phyloP scores from a whole-genome alignment of 768 basidiomycete genomes.

The Xerocomus potaroensis region DNA sequence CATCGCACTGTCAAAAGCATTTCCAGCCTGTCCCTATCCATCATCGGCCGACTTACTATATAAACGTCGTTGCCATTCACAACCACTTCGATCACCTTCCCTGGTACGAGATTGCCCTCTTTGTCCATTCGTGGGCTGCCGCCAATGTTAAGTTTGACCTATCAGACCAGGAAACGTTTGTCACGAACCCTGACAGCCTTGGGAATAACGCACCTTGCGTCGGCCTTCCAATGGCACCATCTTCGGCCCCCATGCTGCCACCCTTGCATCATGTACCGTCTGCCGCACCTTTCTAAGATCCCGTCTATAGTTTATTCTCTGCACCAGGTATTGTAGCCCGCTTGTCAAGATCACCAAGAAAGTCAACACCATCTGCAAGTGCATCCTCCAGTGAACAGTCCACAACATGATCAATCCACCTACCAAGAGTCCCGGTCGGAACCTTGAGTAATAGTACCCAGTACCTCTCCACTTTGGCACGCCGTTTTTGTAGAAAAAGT shows the following conservation, averaged over 20 bases:
- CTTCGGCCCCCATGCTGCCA: constrained; percentile 81
- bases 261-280: constrained; percentile 57
- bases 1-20: constrained; percentile 51
- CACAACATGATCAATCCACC: constrained; percentile 21
- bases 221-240: constrained; percentile 56
- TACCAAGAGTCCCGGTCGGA: constrained; percentile 87
- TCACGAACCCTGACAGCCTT: background rate
- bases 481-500: constrained; percentile 96
- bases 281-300: constrained; percentile 67
- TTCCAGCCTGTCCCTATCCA: constrained; percentile 4
- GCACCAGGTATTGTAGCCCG: constrained; percentile 77
- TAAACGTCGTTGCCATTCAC: constrained; percentile 75
- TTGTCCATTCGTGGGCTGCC: constrained; percentile 48
- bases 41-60: constrained; percentile 50
- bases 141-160: constrained; percentile 74
- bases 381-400: background rate
- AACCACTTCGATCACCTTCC: constrained; percentile 70
- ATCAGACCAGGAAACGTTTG: constrained; percentile 8
- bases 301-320: constrained; percentile 68
- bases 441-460: constrained; percentile 95
- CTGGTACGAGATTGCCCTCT: constrained; percentile 47
- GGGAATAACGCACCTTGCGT: constrained; percentile 53
- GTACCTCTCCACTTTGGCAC: constrained; percentile 96
- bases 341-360: constrained; percentile 79
- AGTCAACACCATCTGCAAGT: constrained; percentile 59